phyloP scores from a whole-genome alignment of 1,284 basidiomycete genomes.

The Ustilago esculenta region DNA sequence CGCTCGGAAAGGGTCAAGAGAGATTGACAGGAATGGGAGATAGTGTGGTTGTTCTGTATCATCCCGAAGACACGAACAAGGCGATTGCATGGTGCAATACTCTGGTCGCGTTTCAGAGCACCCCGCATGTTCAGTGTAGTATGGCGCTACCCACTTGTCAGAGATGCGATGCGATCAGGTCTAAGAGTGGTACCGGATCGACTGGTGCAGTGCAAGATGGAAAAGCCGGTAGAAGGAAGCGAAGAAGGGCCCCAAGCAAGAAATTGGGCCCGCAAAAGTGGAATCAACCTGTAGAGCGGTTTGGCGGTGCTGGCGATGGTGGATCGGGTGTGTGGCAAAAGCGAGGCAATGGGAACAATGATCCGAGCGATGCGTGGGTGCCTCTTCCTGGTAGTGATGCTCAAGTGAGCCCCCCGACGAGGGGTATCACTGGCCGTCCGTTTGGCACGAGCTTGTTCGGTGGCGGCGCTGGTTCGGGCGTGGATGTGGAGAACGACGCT shows the following conservation, averaged over 20 bases:
- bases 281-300: no score
- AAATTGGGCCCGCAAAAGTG: no score
- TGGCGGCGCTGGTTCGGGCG: no score
- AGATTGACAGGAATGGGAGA: slow-evolving; percentile 29
- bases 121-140: slow-evolving; percentile 18
- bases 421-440: no score
- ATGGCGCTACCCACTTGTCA: slow-evolving; percentile 38
- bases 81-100: slow-evolving; percentile 49
- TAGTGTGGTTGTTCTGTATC: slow-evolving; percentile 42
- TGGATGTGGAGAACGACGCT: slow-evolving; percentile 4
- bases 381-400: neutral
- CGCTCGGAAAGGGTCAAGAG: neutral
- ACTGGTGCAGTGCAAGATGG: no score
- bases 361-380: slow-evolving; percentile 6
- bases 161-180: slow-evolving; percentile 32
- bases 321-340: no score
- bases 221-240: no score
- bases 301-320: no score
- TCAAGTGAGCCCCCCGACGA: no score
- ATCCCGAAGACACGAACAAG: slow-evolving; percentile 26
- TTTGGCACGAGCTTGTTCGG: no score
- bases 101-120: slow-evolving; percentile 28
- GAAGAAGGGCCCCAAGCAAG: neutral
- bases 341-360: neutral
- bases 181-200: neutral